phyloP scores from a whole-genome alignment of 2,329 filamentous ascomycete genomes.

The Paraphaeosphaeria sporulosa region DNA sequence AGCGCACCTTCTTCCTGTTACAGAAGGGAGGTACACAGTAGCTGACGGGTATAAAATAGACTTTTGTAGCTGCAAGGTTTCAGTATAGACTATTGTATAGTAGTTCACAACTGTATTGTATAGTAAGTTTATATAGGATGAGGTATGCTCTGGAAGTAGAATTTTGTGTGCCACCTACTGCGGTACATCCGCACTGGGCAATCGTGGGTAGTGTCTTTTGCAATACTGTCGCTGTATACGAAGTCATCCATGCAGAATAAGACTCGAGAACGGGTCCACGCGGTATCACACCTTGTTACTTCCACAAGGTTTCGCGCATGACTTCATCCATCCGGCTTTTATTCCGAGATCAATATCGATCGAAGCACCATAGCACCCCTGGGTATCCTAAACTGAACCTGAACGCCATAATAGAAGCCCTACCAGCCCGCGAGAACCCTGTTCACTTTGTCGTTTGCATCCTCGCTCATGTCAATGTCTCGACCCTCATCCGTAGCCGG shows the following conservation, averaged over 20 bases:
- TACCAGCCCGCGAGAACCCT: conserved; percentile 36
- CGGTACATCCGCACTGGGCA: neutral
- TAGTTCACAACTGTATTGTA: no score
- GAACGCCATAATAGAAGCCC: conserved; percentile 5
- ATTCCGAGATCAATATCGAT: neutral
- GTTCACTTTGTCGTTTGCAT: conserved; percentile 35
- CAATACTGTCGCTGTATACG: neutral
- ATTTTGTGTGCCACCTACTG: no score
- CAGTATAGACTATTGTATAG: no score
- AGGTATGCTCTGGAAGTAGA: no score
- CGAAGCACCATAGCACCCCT: neutral
- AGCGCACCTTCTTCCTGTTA: neutral
- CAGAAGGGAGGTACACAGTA: neutral
- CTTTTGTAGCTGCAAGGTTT: no score
- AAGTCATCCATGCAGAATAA: neutral
- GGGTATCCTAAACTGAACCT: conserved; percentile 12
- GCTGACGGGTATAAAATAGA: no score
- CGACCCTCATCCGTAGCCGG: conserved; percentile 27
- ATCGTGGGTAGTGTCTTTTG: neutral
- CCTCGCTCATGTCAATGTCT: conserved; percentile 30
- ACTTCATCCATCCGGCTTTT: neutral
- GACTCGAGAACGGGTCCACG: neutral
- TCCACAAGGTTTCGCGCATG: neutral
- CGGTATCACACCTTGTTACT: neutral
- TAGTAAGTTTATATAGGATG: no score